A percentile compares a stretch with the other conserved stretches of the same genome.
Evolutionary conservation across 139 green algal species (phyloP).

Genomic region (Chlamydomonas sp.): DNA sequence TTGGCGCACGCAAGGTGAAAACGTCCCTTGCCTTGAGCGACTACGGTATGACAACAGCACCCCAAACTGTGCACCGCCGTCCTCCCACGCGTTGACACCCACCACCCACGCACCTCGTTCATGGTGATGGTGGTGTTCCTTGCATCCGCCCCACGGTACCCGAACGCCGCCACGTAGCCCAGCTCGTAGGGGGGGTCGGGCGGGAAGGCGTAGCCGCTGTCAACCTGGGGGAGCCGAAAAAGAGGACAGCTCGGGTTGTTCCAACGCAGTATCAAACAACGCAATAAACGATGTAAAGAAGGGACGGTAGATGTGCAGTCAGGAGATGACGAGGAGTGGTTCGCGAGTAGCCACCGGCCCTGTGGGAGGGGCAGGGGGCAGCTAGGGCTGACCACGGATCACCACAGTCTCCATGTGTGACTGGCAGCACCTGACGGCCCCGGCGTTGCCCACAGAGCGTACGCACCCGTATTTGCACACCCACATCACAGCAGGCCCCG

Average conservation of each 20-base stretch:
- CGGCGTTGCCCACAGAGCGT: too few relatives aligned
- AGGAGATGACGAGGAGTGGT: not conserved
- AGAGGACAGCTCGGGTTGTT: not conserved
- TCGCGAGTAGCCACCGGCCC: not conserved
- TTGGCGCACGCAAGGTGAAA: too few relatives aligned
- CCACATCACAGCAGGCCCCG: too few relatives aligned
- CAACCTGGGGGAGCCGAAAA: slow-evolving; percentile 1
- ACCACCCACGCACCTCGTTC: slow-evolving; percentile 53
- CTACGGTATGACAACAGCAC: too few relatives aligned
- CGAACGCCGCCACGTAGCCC: slow-evolving; percentile 66
- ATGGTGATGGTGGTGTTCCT: slow-evolving; percentile 60
- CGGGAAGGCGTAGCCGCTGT: slow-evolving; percentile 37
- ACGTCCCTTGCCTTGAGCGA: too few relatives aligned
- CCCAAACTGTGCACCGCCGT: too few relatives aligned
- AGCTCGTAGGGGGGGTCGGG: slow-evolving; percentile 26
- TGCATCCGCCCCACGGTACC: slow-evolving; percentile 17
- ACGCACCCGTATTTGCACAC: too few relatives aligned
- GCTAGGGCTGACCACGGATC: too few relatives aligned
- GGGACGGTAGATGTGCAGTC: not conserved
- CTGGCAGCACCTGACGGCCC: too few relatives aligned
- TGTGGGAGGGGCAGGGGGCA: slow-evolving; percentile 2
- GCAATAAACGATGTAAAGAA: too few relatives aligned
- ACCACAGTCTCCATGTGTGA: too few relatives aligned
- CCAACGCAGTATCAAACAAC: too few relatives aligned
- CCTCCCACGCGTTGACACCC: not conserved